phyloP scores from a whole-genome alignment of 2,329 filamentous ascomycete species.

The Oidium heveae region DNA sequence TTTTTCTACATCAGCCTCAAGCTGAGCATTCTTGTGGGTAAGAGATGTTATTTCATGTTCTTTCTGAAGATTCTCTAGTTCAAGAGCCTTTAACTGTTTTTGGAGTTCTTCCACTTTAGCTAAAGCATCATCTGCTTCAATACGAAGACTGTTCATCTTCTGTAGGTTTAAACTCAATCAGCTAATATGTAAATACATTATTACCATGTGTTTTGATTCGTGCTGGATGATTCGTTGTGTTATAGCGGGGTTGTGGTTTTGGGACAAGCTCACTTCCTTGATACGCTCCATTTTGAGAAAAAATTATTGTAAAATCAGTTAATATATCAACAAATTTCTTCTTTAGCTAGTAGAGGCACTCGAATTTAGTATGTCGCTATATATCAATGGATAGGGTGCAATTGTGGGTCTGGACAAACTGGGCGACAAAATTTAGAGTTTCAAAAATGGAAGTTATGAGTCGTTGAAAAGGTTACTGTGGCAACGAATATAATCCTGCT shows the following conservation, averaged over 20 bases:
- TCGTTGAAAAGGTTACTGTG: too few species aligned
- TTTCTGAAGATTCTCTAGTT: slow-evolving; percentile 88
- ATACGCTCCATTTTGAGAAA: slow-evolving; percentile 52
- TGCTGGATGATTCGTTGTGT: neutral
- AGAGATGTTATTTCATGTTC: slow-evolving; percentile 96
- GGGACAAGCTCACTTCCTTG: slow-evolving; percentile 45
- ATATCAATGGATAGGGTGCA: too few species aligned
- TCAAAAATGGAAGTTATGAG: too few species aligned
- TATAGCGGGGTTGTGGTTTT: slow-evolving; percentile 12
- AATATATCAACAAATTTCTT: too few species aligned
- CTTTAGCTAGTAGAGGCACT: too few species aligned
- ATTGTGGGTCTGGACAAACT: too few species aligned
- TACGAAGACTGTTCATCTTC: slow-evolving; percentile 88
- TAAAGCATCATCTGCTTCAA: slow-evolving; percentile 72
- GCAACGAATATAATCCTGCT: too few species aligned
- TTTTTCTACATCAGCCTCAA: slow-evolving; percentile 83
- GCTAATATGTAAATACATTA: neutral
- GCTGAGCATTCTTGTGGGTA: slow-evolving; percentile 78
- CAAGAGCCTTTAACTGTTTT: slow-evolving; percentile 62
- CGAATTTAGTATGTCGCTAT: too few species aligned
- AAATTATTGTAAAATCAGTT: too few species aligned
- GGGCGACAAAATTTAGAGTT: too few species aligned
- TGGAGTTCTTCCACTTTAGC: slow-evolving; percentile 71
- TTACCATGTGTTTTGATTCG: slow-evolving; percentile 1
- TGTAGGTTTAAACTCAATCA: slow-evolving; percentile 16